These are phyloP conservation scores for Camellia oleifera DNA, from an alignment of 179 eudicot species.

Conservation along the genomic window DNA sequence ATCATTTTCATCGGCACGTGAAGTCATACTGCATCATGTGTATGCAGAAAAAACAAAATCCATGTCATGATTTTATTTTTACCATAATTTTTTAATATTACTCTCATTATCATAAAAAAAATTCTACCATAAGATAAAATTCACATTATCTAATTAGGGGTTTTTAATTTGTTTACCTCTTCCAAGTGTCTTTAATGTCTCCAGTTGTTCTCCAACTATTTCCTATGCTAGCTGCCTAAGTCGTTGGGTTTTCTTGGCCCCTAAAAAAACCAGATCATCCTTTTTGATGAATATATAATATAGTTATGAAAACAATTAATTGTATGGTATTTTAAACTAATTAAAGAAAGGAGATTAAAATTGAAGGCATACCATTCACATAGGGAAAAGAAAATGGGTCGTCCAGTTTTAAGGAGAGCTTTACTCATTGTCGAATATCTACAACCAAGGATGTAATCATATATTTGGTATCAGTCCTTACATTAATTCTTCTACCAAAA, in stretches of 20 bases:
- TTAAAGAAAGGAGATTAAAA: neutral
- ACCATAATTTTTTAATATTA: too few relatives aligned
- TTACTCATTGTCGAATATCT: conserved; percentile 37
- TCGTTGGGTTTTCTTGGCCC: conserved; percentile 21
- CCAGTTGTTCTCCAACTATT: conserved; percentile 41
- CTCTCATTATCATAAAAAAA: too few relatives aligned
- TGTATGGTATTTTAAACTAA: neutral
- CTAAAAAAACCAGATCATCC: neutral
- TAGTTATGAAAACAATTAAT: too few relatives aligned
- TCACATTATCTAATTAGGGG: neutral
- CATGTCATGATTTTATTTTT: too few relatives aligned
- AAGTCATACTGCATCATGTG: too few relatives aligned
- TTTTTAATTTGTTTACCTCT: conserved; percentile 22
- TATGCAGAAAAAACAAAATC: too few relatives aligned
- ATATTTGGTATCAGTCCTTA: neutral
- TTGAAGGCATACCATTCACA: conserved; percentile 35
- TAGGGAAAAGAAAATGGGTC: conserved; percentile 36
- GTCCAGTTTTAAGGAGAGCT: conserved; percentile 33
- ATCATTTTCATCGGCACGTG: too few relatives aligned
- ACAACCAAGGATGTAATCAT: neutral
- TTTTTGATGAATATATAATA: neutral
- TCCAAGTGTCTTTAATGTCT: conserved; percentile 52
- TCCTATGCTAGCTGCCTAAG: conserved; percentile 23
- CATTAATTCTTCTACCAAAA: neutral
- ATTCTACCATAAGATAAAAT: too few relatives aligned